Percentiles rank a stretch among this genome's conserved stretches.
Evolutionary conservation across 1,139 yeast species (phyloP).

Genomic region (Debaryomycetaceae sp.): DNA sequence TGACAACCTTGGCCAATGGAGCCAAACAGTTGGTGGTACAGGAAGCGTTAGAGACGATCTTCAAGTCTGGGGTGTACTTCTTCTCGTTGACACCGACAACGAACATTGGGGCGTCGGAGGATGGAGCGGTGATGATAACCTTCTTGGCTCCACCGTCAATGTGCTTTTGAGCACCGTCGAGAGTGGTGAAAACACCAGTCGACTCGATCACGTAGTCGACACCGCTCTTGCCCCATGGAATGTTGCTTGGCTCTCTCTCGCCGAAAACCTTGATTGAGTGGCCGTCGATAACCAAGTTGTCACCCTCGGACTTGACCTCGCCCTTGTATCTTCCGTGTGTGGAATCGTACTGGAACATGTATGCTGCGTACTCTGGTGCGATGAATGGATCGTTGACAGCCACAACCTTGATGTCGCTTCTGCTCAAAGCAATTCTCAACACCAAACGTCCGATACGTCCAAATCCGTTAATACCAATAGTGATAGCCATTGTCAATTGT

Average conservation of each 20-base stretch:
- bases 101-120: constrained; percentile 86
- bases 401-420: constrained; percentile 71
- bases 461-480: constrained; percentile 83
- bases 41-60: constrained; percentile 79
- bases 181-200: constrained; percentile 83
- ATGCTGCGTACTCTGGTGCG: constrained; percentile 77
- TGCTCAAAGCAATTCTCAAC: constrained; percentile 68
- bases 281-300: constrained; percentile 62
- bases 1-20: constrained; percentile 79
- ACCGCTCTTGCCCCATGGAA: constrained; percentile 79
- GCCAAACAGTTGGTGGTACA: constrained; percentile 92
- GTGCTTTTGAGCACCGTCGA: constrained; percentile 77
- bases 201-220: constrained; percentile 83
- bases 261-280: constrained; percentile 64
- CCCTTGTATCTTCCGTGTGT: constrained; percentile 79
- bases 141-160: constrained; percentile 85
- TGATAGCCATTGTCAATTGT: constrained; percentile 31
- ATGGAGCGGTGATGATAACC: constrained; percentile 86
- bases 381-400: constrained; percentile 86
- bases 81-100: constrained; percentile 81
- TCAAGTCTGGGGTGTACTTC: constrained; percentile 65
- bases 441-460: constrained; percentile 89
- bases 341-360: constrained; percentile 87
- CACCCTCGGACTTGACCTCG: constrained; percentile 58
- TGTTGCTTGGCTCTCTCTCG: constrained; percentile 73